phyloP scores from a whole-genome alignment of 306 rosid genomes.

The Pyrus communis region DNA sequence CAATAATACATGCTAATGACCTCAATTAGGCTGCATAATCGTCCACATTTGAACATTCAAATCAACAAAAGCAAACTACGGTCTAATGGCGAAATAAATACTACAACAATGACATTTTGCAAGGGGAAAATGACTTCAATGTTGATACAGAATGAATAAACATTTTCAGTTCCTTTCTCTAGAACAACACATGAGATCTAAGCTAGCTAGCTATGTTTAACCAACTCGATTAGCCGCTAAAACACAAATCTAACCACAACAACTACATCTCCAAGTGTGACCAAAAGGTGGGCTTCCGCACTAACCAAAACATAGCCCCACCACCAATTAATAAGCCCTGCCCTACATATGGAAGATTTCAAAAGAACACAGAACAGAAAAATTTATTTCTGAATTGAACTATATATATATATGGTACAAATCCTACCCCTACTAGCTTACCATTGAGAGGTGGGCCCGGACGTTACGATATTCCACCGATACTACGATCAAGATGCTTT shows the following conservation, averaged over 20 bases:
- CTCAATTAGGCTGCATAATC: not conserved
- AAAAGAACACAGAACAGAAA: constrained; percentile 23
- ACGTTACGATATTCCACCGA: constrained; percentile 40
- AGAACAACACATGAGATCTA: constrained; percentile 37
- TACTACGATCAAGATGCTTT: constrained; percentile 53
- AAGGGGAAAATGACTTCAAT: constrained; percentile 10
- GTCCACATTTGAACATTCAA: not conserved
- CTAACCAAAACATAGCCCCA: constrained; percentile 89
- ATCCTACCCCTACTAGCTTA: constrained; percentile 78
- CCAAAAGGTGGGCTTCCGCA: constrained; percentile 60
- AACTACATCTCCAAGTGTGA: constrained; percentile 66
- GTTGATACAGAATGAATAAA: constrained; percentile 36
- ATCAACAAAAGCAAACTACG: not conserved
- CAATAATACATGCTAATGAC: not conserved
- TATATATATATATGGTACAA: constrained; percentile 72
- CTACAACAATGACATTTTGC: not conserved
- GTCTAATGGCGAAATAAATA: not conserved
- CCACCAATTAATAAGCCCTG: constrained; percentile 54
- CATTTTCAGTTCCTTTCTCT: constrained; percentile 40
- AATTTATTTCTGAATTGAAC: constrained; percentile 90
- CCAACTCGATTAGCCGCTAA: constrained; percentile 57
- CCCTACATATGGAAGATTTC: constrained; percentile 50
- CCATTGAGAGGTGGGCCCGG: constrained; percentile 40
- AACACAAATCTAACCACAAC: constrained; percentile 54
- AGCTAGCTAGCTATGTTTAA: constrained; percentile 34